Conservation (phyloP, 73 alveolate genomes). For the Paraurostyla sp. region DNA sequence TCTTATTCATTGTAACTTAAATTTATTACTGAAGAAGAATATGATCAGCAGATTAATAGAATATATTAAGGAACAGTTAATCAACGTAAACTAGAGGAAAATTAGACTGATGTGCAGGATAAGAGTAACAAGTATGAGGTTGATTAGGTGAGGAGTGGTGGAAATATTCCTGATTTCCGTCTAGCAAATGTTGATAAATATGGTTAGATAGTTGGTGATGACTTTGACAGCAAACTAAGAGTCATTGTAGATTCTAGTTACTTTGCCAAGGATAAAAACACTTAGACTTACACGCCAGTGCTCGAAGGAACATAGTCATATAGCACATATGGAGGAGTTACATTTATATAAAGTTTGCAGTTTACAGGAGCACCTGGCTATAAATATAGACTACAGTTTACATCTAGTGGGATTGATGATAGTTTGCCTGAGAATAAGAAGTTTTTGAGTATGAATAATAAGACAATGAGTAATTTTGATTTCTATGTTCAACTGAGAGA, state of each 20-base stretch:
- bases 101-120: neutral
- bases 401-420: conserved; percentile 51
- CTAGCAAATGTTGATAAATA: conserved; percentile 59
- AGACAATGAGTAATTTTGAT: neutral
- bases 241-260: conserved; percentile 10
- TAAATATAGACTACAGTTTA: conserved; percentile 2
- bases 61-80: neutral
- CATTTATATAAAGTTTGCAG: neutral
- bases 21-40: neutral
- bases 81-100: neutral
- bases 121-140: neutral
- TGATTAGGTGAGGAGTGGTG: conserved; percentile 30
- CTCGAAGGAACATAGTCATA: conserved; percentile 14
- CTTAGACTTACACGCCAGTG: conserved; percentile 35
- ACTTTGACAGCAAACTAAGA: neutral
- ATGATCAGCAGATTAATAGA: neutral
- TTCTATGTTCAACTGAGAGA: conserved; percentile 47
- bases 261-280: neutral
- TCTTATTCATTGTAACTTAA: conserved; percentile 29
- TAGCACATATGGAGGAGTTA: conserved; percentile 19
- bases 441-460: neutral
- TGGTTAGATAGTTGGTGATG: conserved; percentile 43
- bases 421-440: conserved; percentile 24
- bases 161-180: conserved; percentile 30
- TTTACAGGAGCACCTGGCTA: conserved; percentile 63